Base-by-base conservation (phyloP, 768 basidiomycete genomes). In the Suillus tomentosus region DNA sequence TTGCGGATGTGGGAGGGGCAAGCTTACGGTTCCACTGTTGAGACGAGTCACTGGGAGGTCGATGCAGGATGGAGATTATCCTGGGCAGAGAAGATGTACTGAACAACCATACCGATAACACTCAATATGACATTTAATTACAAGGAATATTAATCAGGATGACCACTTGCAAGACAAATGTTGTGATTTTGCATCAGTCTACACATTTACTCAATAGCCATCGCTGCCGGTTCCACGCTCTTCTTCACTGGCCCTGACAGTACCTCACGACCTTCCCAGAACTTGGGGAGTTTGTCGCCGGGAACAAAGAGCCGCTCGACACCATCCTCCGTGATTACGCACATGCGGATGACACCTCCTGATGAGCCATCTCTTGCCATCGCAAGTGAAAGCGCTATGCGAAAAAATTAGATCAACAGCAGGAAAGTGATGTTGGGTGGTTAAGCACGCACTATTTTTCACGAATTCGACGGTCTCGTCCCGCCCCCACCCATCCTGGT, bases 351-450 rank as follows among this genome's bases (percentile, higher is more conserved):
- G 55, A 93, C 92, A 73, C 97, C 97, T 64, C 97, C 97, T 62
- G 97, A 99, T 0, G 95, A 97, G 5, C 97, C 96, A 76, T 99
- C 97, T 76, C 97, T 87, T 54, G 94, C 87, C 97, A 99, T 99
- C 0, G 97, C 97, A 58, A 99, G 84, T 4, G 95, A 79, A 60
- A 99, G 86, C 7, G 97, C 96, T 97, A n/a, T 51, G 53, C 63
- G 22, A 64, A 64, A 31, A 14, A 45, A 59, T 24, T 63, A 62
- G 36, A 45, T 55, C 17, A 42, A 43, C 31, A 13, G 17, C 22
- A 22, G 39, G 60, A 31, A 51, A 22, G 45, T 22, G n/a, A 63
- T 14, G 24, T 4, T 17, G 31, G 6, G 34, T 10, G 40, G 9
- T 17, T 8, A 15, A 48, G 57, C 54, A 84, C 93, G 64, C 73